These are phyloP conservation scores for Venturia pyrina DNA, from an alignment of 2,329 filamentous ascomycete genomes.

Conservation along the genomic window DNA sequence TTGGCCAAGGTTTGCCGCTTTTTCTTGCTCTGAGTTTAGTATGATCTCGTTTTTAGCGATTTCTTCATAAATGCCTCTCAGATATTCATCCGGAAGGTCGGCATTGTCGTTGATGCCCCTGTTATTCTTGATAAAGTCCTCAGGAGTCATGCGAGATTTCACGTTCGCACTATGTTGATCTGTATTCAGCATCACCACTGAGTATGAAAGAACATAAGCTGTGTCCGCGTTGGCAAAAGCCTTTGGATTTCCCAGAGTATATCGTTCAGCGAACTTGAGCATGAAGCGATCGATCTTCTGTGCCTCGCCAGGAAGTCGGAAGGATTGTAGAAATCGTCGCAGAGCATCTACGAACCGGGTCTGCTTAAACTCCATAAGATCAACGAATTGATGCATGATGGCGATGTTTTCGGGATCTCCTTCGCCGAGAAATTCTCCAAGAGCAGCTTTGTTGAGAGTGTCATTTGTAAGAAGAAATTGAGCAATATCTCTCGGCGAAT, in stretches of 20 bases:
- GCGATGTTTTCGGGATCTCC: constrained; percentile 88
- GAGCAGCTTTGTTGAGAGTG: constrained; percentile 77
- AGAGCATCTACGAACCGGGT: constrained; percentile 88
- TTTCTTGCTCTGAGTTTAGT: constrained; percentile 80
- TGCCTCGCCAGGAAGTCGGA: constrained; percentile 87
- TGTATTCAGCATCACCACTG: constrained; percentile 92
- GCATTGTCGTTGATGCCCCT: constrained; percentile 94
- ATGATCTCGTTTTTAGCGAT: constrained; percentile 90
- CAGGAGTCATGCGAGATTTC: constrained; percentile 77
- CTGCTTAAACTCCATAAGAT: constrained; percentile 86
- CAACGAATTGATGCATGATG: constrained; percentile 97
- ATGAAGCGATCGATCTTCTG: constrained; percentile 99
- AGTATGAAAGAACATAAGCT: constrained; percentile 91
- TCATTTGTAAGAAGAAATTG: constrained; percentile 73
- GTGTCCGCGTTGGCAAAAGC: constrained; percentile 98
- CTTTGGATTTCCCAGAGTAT: constrained; percentile 89
- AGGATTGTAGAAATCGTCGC: constrained; percentile 84
- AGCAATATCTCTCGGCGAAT: constrained; percentile 72
- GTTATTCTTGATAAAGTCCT: constrained; percentile 99
- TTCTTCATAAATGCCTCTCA: constrained; percentile 82
- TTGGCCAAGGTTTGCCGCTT: constrained; percentile 66
- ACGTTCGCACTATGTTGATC: constrained; percentile 90
- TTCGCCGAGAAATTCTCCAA: constrained; percentile 91
- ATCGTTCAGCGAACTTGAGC: constrained; percentile 96
- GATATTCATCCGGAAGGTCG: constrained; percentile 86